Evolutionary conservation across 805 yeast genomes (phyloP), one percentile per base, ranked within the genome.

Genomic region (Metahyphopichia silvanorum): DNA sequence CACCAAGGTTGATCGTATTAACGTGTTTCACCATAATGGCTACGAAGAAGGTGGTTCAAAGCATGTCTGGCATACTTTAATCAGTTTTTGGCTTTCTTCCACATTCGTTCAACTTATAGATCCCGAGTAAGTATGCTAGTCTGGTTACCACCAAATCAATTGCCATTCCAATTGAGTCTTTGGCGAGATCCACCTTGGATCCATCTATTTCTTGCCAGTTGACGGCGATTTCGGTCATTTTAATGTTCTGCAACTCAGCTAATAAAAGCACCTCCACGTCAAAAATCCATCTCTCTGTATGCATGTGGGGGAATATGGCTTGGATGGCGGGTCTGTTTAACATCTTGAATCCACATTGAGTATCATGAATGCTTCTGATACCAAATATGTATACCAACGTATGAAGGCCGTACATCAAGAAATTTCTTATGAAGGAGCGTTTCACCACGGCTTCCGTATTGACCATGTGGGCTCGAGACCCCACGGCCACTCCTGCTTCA

Each of bases 171-270:
- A 93, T 77, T 35, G 91, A 80, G 58, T 91, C 98, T 43, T 84
- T 72, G 6, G 97, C 96, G 38, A 93, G 69, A 49, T 82, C 96
- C 59, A 93, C 83, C 60, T 93, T 93, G 26, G 95, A 85, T 0
- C 98, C 98, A 46, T 76, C 94, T 27, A 93, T 93, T 60, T 93
- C 98, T 59, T 88, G 96, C 98, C 98, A 93, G 39, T 83, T 83
- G 24, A 93, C 86, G 7, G 96, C 79, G 13, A 89, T 76, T 63
- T 93, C 98, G 32, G 60, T 64, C 29, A 89, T 70, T 3, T 74
- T 70, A 24, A 91, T 79, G 0, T 60, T 47, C 54, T 86, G 86
- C 40, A 85, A 68, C 44, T 77, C 75, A 1, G 89, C 96, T 38
- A 93, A 64, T 33, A 93, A 75, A 44, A 93, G 67, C 11, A 91